Conservation (phyloP, 768 basidiomycete species). For the Tylopilus vinaceipallidus region DNA sequence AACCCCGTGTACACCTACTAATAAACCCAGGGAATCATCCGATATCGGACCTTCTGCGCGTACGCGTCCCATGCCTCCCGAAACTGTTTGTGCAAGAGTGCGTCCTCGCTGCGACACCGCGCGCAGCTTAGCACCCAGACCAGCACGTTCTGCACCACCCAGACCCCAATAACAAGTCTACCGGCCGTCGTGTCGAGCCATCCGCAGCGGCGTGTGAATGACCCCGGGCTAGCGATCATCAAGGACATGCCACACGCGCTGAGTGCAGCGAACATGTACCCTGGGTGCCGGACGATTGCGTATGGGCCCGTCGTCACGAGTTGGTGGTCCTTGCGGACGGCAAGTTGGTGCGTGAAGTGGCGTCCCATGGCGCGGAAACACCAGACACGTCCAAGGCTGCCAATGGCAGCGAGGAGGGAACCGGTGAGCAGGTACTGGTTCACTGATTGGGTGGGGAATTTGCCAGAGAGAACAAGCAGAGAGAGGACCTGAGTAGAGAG, state of each 20-base stretch:
- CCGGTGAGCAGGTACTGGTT: conserved; percentile 32
- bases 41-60: conserved; percentile 22
- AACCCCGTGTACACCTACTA: too few relatives aligned
- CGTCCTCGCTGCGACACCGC: conserved; percentile 28
- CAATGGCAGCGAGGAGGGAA: conserved; percentile 24
- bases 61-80: conserved; percentile 25
- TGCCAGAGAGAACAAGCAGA: conserved; percentile 16
- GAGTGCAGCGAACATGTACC: conserved; percentile 29
- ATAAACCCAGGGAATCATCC: conserved; percentile 31
- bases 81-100: conserved; percentile 21
- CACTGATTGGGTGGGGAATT: conserved; percentile 19
- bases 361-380: conserved; percentile 34
- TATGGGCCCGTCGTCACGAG: conserved; percentile 38
- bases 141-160: conserved; percentile 28
- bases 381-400: conserved; percentile 35
- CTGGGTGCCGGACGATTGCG: conserved; percentile 35
- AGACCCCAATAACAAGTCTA: conserved; percentile 21
- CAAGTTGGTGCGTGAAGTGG: conserved; percentile 37
- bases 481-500: conserved; percentile 24
- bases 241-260: conserved; percentile 31
- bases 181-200: conserved; percentile 27
- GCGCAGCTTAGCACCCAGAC: conserved; percentile 27
- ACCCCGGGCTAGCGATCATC: conserved; percentile 31
- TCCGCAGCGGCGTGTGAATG: conserved; percentile 24
- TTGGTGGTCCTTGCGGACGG: conserved; percentile 28